Base-by-base conservation (phyloP, 2,329 filamentous ascomycete genomes). In the Exophiala dermatitidis region DNA sequence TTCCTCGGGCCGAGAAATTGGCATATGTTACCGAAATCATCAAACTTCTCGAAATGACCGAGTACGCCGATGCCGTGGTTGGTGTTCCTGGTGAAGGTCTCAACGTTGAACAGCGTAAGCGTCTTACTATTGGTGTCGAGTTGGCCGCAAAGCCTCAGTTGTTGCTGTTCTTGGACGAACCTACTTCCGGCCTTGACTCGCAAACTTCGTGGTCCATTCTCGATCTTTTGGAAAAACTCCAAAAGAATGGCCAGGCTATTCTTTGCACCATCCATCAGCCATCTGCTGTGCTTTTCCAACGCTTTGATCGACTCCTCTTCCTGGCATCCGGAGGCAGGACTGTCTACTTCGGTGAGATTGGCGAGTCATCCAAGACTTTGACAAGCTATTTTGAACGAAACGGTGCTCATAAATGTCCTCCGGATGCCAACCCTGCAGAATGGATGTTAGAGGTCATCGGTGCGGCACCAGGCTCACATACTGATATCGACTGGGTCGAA, bases 221-320 rank as follows among this genome's bases (percentile, higher is more conserved):
- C 43, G 85, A 89, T 68, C 79, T 96, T 7, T 79, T 97, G 38
- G 86, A 94, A 70, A 95, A 94, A 71, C 77, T 96, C 33, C 89
- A 89, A 63, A 86, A 91, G 69, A 86, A 83, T 58, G 90, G 91
- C 10, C 89, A 94, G 68, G 90, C 91, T 48, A 88, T 96, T 70
- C 82, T 96, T n/a, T 95, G 90, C 73, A 96, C 91, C 0, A 96
- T 96, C 57, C 91, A 97, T 69, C 91, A 97, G 70, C 91, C 91
- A n/a, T 94, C 88, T 9, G 90, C 90, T 33, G 90, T 95, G 79
- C 78, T 96, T 49, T 95, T 96, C 75, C 88, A 95, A 68, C 85
- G 88, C 54, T 96, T 85, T 49, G 83, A 85, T 56, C 76, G 77
- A 1, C 69, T 85, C 1, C 70, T 85, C 0, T 82, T 86, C 67